Evolutionary conservation across 192 early-diverging fungal species (phyloP), one percentile per base, ranked within the genome.

Genomic region (Linderina pennispora): DNA sequence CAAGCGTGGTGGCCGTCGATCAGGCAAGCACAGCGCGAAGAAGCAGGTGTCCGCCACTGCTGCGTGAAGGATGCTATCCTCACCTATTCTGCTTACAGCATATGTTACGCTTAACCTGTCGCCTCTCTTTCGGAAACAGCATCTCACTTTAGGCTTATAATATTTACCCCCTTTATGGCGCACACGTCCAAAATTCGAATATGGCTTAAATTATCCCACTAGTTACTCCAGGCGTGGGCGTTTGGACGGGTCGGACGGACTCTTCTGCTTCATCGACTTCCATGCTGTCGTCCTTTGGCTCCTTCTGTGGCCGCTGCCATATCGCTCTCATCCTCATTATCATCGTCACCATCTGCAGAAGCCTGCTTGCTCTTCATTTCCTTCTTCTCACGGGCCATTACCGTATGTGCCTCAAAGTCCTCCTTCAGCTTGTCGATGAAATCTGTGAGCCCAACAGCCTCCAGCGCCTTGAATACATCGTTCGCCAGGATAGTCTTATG

Each of bases 401-500:
- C 23, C 20, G 39, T 31, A 34, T 56, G 46, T 10, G 45, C 45
- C 11, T 50, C 65, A n/a, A 69, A 23, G 18, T 69, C 58, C 6
- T 18, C 40, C 24, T 52, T 47, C 18, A 69, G 19, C 26, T 40
- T 55, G 7, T 61, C 58, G 40, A 69, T 43, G 37, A 69, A 69
- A 19, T 69, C 65, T 0, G 45, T 53, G 4, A 69, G 41, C 2
- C 65, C 65, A 23, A 69, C 47, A 3, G 65, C 65, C 13, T 69
- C 65, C 17, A 69, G 26, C 2, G 65, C 65, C 39, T 58, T 61
- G 28, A 58, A 42, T 5, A 69, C 58, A 18, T 69, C 65, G 15
- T 24, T 41, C 6, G 65, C 7, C 65, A 69, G 57, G 15, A 69
- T 62, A 21, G 50, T 69, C 25, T 69, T 69, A 23, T 62, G 65